A percentile compares a stretch with the other conserved stretches of the same genome.
These are phyloP conservation scores for Cucurbita maxima DNA, from an alignment of 306 rosid species.

Conservation along the genomic window DNA sequence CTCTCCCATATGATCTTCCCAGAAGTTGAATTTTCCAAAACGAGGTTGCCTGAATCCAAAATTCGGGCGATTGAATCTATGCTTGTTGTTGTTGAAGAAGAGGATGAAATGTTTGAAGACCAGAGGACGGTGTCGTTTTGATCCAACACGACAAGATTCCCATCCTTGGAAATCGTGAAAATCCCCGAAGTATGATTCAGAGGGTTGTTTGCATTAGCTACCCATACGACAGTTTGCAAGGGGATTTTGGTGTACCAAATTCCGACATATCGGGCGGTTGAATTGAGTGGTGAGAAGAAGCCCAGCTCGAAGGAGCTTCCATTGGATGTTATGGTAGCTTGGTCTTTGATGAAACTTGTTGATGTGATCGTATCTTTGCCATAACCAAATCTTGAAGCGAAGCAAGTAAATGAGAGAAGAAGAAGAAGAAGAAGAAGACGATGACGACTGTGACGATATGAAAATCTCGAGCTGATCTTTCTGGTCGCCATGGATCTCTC, in stretches of 20 bases:
- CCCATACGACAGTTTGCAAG: background rate
- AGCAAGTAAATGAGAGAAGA: background rate
- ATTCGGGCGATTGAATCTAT: constrained; percentile 6
- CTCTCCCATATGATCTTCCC: constrained; percentile 24
- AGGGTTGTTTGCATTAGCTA: constrained; percentile 13
- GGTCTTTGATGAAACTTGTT: background rate
- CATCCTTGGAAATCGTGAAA: constrained; percentile 2
- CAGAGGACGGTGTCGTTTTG: constrained; percentile 4
- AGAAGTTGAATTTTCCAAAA: constrained; percentile 9
- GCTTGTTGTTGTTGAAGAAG: constrained; percentile 15
- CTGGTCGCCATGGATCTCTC: too few species aligned
- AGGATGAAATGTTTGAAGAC: constrained; percentile 24
- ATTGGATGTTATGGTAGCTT: background rate
- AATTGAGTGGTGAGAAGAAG: constrained; percentile 5
- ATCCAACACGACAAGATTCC: constrained; percentile 14
- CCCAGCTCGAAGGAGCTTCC: constrained; percentile 9
- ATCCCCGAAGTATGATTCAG: constrained; percentile 5
- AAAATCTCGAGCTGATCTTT: too few species aligned
- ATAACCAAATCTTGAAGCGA: background rate
- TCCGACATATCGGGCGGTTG: constrained; percentile 6
- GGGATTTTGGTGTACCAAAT: constrained; percentile 1
- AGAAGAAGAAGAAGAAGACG: background rate
- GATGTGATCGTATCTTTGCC: constrained; percentile 4
- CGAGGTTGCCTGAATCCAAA: constrained; percentile 19
- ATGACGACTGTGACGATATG: background rate